These are phyloP conservation scores for Actinomucor elegans DNA, from an alignment of 371 early-diverging fungal species.

Conservation along the genomic window DNA sequence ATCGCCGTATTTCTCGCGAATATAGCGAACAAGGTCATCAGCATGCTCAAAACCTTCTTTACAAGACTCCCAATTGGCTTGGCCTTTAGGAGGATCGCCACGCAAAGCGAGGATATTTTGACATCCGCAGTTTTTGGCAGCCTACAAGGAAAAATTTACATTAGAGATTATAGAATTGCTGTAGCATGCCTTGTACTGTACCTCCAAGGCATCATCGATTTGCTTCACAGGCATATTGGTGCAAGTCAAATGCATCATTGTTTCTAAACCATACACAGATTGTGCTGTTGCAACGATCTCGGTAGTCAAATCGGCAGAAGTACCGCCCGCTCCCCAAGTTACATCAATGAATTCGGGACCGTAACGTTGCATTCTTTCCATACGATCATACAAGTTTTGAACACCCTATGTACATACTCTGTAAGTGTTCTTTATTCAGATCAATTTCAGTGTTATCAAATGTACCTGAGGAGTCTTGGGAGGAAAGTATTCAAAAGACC, in stretches of 20 bases:
- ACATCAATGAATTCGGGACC: constrained; percentile 96
- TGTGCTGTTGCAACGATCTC: constrained; percentile 90
- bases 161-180: no score
- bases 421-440: no score
- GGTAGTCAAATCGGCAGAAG: constrained; percentile 84
- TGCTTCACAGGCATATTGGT: constrained; percentile 91
- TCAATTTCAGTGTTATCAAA: no score
- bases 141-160: constrained; percentile 34
- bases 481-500: constrained; percentile 97
- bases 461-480: constrained; percentile 89
- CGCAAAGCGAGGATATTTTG: constrained; percentile 95
- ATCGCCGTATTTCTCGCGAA: constrained; percentile 86
- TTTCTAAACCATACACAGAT: constrained; percentile 91
- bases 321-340: constrained; percentile 97
- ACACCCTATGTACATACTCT: constrained; percentile 54
- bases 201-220: constrained; percentile 82
- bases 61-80: constrained; percentile 74
- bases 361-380: constrained; percentile 89
- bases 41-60: constrained; percentile 87
- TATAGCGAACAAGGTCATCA: constrained; percentile 85
- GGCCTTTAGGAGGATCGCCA: constrained; percentile 92
- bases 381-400: constrained; percentile 76
- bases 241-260: constrained; percentile 97
- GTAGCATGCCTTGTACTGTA: no score
- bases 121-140: constrained; percentile 90